Base-by-base conservation (phyloP, 164 flowering plant genomes). In the Taxillus chinensis region DNA sequence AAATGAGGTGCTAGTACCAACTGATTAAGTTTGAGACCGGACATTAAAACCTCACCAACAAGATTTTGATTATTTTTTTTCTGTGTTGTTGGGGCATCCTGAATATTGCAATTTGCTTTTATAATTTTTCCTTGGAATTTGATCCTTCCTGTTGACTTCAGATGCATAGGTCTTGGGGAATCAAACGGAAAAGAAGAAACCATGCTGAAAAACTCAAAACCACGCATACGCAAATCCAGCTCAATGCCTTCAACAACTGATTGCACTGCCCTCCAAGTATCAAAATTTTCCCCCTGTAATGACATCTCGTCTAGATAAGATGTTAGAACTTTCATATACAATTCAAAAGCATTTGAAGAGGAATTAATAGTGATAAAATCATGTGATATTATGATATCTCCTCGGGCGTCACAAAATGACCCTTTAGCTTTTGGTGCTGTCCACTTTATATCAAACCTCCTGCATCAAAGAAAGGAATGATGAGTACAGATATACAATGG, bases 371-470 rank as follows among this genome's bases (percentile, higher is more conserved):
- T 77, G 43, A 89, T 76, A 68, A 64, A 74, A 48, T 93, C 95
- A 73, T 91, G 95, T 16, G 90, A 81, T 55, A 93, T 86, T 66
- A 86, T 84, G 62, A 93, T 88, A 74, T 87, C 93, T 61, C 99
- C 99, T 57, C 95, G 91, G 65, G 97, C 99, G 80, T 90, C 97
- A 71, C 69, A 75, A 62, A 90, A 88, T 57, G 99, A 93, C 39
- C 96, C 99, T 75, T 93, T 97, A 64, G 99, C 97, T 77, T 82
- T 83, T 59, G 97, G 96, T 62, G 99, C 96, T 63, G 79, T 82
- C 99, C 99, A 93, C 70, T 89, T 93, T 69, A 93, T 85, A 66
- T 93, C 97, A 82, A 93, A 93, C 73, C 89, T 84, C 90, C 99
- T 93, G 67, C 48, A 68, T 49, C 45, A 66, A 66, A 73, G 52